Evolutionary conservation across 345 rosid genomes (phyloP).

Genomic region (Brassica rapa): DNA sequence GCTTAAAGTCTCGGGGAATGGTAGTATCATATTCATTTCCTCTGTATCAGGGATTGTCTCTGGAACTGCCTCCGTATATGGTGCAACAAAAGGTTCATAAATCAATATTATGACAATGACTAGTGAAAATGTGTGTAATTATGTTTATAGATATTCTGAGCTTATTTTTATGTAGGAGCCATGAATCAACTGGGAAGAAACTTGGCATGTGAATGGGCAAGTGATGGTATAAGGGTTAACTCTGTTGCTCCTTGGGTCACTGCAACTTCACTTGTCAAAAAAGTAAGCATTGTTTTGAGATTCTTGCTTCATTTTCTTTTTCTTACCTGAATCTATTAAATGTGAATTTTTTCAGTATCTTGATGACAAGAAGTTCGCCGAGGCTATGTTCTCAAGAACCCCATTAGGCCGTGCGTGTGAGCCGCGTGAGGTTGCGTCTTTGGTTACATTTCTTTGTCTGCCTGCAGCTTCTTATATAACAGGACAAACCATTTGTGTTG

Average conservation of each 20-base stretch:
- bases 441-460: slow-evolving; percentile 68
- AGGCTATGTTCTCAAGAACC: slow-evolving; percentile 25
- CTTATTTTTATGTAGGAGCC: slow-evolving; percentile 34
- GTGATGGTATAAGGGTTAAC: slow-evolving; percentile 27
- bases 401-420: slow-evolving; percentile 34
- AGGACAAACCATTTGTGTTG: slow-evolving; percentile 40
- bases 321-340: not conserved
- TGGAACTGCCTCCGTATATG: slow-evolving; percentile 42
- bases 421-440: slow-evolving; percentile 29
- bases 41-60: slow-evolving; percentile 44
- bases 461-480: slow-evolving; percentile 77
- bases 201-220: slow-evolving; percentile 36
- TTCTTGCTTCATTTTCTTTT: not conserved
- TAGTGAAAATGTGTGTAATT: not conserved
- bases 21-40: slow-evolving; percentile 56
- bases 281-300: not conserved
- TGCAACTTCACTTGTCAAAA: slow-evolving; percentile 21
- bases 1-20: slow-evolving; percentile 46
- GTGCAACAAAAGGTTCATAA: slow-evolving; percentile 35
- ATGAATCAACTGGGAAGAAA: slow-evolving; percentile 30
- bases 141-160: not conserved
- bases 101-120: not conserved
- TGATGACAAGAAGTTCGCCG: slow-evolving; percentile 12
- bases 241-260: slow-evolving; percentile 32
- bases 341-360: slow-evolving; percentile 21